Conservation (phyloP, 169 alveolate genomes). For the Eimeria maxima region DNA sequence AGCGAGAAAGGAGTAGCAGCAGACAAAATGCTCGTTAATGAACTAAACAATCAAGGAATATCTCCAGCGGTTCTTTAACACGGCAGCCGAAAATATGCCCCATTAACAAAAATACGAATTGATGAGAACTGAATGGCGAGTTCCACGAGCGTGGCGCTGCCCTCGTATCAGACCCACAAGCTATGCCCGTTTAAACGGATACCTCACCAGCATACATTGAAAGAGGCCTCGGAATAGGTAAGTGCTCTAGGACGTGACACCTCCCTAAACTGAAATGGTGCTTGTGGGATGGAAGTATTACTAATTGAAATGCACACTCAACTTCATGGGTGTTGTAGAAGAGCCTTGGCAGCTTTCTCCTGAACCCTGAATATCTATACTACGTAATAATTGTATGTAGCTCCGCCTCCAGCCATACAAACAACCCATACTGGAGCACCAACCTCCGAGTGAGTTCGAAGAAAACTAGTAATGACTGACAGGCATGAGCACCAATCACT, state of each 20-base stretch:
- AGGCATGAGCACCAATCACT: too few species aligned
- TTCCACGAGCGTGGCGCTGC: background rate
- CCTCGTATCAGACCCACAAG: background rate
- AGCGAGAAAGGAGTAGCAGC: background rate
- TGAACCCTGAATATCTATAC: background rate
- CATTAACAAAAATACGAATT: background rate
- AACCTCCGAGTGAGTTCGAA: background rate
- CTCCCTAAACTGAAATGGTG: background rate
- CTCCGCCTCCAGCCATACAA: background rate
- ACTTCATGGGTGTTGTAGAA: background rate
- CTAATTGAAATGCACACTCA: background rate
- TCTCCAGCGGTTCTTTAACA: background rate
- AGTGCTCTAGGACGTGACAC: background rate
- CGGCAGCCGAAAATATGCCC: background rate
- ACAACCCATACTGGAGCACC: background rate
- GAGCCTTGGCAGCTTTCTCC: background rate
- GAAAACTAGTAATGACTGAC: too few species aligned
- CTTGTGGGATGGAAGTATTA: background rate
- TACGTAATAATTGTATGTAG: background rate
- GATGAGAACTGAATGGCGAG: background rate
- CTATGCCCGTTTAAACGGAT: background rate
- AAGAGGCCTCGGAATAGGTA: background rate
- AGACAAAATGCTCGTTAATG: background rate
- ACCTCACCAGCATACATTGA: background rate
- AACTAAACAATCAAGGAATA: background rate